phyloP scores from a whole-genome alignment of 1,284 basidiomycete species.

The Ustilago sp. region DNA sequence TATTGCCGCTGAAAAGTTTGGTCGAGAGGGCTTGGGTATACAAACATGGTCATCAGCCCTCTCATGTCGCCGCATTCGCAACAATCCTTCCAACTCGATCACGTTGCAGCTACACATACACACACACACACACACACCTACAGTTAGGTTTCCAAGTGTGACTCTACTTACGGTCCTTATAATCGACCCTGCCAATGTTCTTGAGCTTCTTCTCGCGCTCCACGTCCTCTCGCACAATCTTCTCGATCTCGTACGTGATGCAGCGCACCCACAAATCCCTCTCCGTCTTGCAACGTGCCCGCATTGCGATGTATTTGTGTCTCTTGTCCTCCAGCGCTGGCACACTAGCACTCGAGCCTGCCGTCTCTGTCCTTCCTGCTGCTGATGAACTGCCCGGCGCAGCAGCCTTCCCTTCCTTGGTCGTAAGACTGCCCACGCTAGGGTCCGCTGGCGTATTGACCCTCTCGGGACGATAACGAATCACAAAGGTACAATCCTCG shows the following conservation, averaged over 20 bases:
- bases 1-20: not conserved
- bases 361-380: not conserved
- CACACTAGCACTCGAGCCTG: conserved; percentile 44
- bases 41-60: not conserved
- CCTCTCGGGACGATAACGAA: conserved; percentile 60
- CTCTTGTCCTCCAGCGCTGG: conserved; percentile 76
- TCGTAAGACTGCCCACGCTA: conserved; percentile 14
- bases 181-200: conserved; percentile 50
- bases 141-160: not conserved
- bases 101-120: not conserved
- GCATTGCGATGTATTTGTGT: conserved; percentile 77
- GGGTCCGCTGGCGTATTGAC: conserved; percentile 49
- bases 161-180: conserved; percentile 13
- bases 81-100: not conserved
- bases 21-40: conserved; percentile 5
- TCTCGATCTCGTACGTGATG: conserved; percentile 84
- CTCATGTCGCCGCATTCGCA: not conserved
- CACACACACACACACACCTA: not conserved
- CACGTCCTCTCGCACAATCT: conserved; percentile 71
- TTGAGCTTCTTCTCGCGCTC: conserved; percentile 66
- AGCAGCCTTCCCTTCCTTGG: conserved; percentile 18
- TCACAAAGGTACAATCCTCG: conserved; percentile 68
- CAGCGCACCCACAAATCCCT: conserved; percentile 89
- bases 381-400: conserved; percentile 3
- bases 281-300: conserved; percentile 81